Conservation (phyloP, 805 yeast genomes). For the Brettanomyces sp. region DNA sequence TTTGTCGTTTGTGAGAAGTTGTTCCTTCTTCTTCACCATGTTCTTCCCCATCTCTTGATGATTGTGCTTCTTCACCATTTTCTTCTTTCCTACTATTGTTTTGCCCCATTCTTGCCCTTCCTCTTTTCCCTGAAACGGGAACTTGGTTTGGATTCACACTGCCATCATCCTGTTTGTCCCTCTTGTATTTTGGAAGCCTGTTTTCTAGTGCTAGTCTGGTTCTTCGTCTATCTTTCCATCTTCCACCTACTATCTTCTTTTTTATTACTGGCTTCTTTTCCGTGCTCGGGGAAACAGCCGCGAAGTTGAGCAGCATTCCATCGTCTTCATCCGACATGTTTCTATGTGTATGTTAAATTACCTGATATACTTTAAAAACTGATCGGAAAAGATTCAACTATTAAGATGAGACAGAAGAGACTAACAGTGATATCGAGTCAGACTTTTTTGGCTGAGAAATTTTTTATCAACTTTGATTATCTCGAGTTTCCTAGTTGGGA, state of each 20-base stretch:
- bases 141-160: background rate
- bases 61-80: background rate
- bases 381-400: too few relatives aligned
- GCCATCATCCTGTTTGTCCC: background rate
- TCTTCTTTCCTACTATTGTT: background rate
- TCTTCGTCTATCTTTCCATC: conserved; percentile 74
- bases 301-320: conserved; percentile 69
- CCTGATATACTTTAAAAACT: too few relatives aligned
- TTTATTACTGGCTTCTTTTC: conserved; percentile 12
- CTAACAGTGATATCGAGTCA: too few relatives aligned
- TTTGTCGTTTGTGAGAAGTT: conserved; percentile 9
- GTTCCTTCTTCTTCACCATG: conserved; percentile 1
- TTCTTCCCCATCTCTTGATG: background rate
- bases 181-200: background rate
- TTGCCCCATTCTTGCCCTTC: conserved; percentile 2
- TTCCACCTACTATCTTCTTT: conserved; percentile 45
- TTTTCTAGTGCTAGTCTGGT: conserved; percentile 29
- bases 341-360: too few relatives aligned
- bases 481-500: too few relatives aligned
- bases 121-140: conserved; percentile 25
- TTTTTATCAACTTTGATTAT: too few relatives aligned
- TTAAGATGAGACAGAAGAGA: too few relatives aligned
- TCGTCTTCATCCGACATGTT: conserved; percentile 35
- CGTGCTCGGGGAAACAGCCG: conserved; percentile 19
- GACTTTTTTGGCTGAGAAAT: too few relatives aligned